Base-by-base conservation (phyloP, 139 green algal species). In the Chlorella sorokiniana region DNA sequence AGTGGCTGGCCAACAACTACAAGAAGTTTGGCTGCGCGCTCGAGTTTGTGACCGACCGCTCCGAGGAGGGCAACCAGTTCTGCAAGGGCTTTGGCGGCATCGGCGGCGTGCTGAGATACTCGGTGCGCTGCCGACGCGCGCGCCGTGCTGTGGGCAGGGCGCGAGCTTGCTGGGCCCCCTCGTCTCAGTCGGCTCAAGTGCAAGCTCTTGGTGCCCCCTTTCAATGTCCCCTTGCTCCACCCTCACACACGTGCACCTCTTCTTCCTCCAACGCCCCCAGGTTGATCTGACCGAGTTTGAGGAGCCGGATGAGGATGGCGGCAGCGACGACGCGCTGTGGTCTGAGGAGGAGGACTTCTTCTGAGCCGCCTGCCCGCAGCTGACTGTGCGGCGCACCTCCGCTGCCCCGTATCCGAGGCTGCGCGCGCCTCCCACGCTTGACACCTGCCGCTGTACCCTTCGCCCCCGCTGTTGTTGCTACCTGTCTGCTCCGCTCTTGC, bases 1-100 rank as follows among this genome's bases (percentile, higher is more conserved):
- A 99, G 88, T 99, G 97, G 97, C 89, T 99, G 29, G 97, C 97
- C 31, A 93, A 98, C 78, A 95, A 95, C 85, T 99, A 99, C 93
- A 98, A 98, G 83, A 97, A 97, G 85, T 99, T 99, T 89, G 97
- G 97, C 5, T 99, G 97, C 89, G 77, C 81, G 76, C 87, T 99
- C 8, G 96, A 99, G 88, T 99, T 99, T 86, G 86, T 99, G 27
- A 99, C 96, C 29, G 86, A 88, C 77, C 81, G 83, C 73, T 94
- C 89, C 8, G 92, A 99, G 82, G 96, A 99, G 83, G 97, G 97
- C 48, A 95, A 84, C 42, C 97, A 99, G 88, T 99, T 99, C 86
- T 99, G 96, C 89, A 86, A 95, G 64, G 96, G 96, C 23, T 99
- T 99, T 85, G 96, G 96, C 63, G 96, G 96, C 75, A 92, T 98